These are phyloP conservation scores for Xylariaceae sp. DNA, from an alignment of 2,329 filamentous ascomycete species.

Conservation along the genomic window DNA sequence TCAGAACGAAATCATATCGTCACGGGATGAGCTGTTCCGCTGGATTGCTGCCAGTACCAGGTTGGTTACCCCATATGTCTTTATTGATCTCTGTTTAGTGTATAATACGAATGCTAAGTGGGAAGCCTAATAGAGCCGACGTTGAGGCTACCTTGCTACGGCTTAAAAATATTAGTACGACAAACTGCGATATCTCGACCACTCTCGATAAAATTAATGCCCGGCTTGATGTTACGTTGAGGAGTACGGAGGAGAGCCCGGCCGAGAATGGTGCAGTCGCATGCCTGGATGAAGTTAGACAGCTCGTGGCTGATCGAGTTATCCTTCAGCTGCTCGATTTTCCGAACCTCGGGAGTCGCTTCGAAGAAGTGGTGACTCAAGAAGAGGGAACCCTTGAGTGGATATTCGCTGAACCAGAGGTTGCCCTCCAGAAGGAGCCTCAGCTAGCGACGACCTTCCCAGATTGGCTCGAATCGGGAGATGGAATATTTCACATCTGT, in stretches of 20 bases:
- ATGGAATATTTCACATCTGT: slow-evolving; percentile 8
- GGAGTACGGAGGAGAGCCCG: no score
- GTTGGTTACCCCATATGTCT: background rate
- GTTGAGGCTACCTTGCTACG: background rate
- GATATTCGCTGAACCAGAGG: slow-evolving; percentile 4
- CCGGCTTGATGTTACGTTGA: no score
- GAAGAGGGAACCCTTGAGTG: slow-evolving; percentile 10
- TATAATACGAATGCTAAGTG: background rate
- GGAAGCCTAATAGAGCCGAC: background rate
- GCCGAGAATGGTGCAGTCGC: background rate
- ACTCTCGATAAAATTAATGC: background rate
- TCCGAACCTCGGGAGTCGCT: background rate
- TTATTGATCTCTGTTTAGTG: no score
- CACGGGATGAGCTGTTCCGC: background rate
- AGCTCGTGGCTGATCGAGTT: background rate
- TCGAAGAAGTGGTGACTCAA: background rate
- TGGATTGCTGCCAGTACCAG: background rate
- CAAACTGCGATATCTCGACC: background rate
- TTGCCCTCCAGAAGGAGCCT: background rate
- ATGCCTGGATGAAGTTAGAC: background rate
- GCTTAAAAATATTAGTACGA: background rate
- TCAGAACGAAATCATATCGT: background rate
- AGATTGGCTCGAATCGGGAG: slow-evolving; percentile 5
- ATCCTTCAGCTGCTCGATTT: slow-evolving; percentile 3
- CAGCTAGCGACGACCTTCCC: slow-evolving; percentile 1